Evolutionary conservation across 345 rosid genomes (phyloP).

Genomic region (Lepidium didymum): DNA sequence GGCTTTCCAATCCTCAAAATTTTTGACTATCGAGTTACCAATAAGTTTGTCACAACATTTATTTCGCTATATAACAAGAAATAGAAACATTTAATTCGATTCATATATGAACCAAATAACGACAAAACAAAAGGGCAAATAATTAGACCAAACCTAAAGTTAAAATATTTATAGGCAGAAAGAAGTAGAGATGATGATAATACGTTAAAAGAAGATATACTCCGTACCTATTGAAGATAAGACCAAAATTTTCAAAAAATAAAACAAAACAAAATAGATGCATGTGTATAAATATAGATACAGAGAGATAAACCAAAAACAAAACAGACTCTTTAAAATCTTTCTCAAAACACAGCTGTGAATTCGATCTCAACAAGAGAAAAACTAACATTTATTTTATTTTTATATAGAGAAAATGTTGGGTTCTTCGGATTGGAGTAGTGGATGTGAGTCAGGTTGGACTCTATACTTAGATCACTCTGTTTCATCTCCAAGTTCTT

Average conservation of each 20-base stretch:
- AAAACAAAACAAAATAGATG: neutral
- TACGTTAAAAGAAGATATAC: slow-evolving; percentile 14
- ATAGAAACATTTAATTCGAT: neutral
- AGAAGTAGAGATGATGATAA: slow-evolving; percentile 21
- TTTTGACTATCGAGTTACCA: no score
- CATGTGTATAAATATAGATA: slow-evolving; percentile 14
- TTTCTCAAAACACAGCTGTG: neutral
- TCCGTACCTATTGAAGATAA: slow-evolving; percentile 24
- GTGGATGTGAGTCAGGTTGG: slow-evolving; percentile 99
- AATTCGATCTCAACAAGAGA: neutral
- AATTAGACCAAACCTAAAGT: slow-evolving; percentile 23
- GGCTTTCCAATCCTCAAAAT: no score
- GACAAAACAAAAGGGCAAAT: slow-evolving; percentile 21
- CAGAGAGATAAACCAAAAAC: neutral
- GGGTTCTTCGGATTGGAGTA: slow-evolving; percentile 51
- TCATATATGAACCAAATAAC: slow-evolving; percentile 6
- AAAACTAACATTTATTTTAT: neutral
- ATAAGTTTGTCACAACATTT: no score
- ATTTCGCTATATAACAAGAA: no score
- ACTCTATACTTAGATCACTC: slow-evolving; percentile 85
- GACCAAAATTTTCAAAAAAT: slow-evolving; percentile 16
- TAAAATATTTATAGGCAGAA: slow-evolving; percentile 11
- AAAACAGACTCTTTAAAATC: neutral
- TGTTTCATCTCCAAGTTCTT: slow-evolving; percentile 29
- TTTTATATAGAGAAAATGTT: slow-evolving; percentile 35